A percentile compares a stretch with the other conserved stretches of the same genome.
Evolutionary conservation across 495 filamentous ascomycete genomes (phyloP).

Genomic region (Peziza echinospora): DNA sequence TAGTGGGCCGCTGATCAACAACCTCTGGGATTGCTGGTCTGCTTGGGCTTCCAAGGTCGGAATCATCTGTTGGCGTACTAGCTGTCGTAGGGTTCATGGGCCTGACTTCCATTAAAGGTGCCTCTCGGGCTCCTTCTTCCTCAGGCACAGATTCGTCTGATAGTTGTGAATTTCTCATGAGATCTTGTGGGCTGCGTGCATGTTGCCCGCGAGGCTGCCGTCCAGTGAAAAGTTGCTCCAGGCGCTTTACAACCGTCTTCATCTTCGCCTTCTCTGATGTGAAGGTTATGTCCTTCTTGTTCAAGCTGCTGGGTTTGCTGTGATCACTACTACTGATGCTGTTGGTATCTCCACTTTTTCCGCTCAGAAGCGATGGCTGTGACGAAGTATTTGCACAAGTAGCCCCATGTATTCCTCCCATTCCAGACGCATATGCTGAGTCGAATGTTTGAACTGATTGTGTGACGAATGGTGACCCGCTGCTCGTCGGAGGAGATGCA

Average conservation of each 20-base stretch:
- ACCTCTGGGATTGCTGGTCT: not conserved
- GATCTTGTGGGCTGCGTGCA: not conserved
- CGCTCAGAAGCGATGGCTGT: not conserved
- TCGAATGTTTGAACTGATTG: slow-evolving; percentile 25
- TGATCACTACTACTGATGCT: slow-evolving; percentile 10
- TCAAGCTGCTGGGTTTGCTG: not conserved
- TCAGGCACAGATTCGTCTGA: not conserved
- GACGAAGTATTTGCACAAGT: not conserved
- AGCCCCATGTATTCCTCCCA: not conserved
- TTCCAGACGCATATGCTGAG: slow-evolving; percentile 45
- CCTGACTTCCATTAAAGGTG: slow-evolving; percentile 15
- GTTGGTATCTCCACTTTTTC: not conserved
- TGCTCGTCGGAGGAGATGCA: slow-evolving; percentile 24
- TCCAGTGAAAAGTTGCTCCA: slow-evolving; percentile 65
- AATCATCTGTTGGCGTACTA: slow-evolving; percentile 11
- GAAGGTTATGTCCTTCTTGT: not conserved
- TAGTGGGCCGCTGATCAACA: not conserved
- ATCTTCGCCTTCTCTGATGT: slow-evolving; percentile 42
- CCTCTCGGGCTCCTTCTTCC: slow-evolving; percentile 14
- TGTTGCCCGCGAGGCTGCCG: not conserved
- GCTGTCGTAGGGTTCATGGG: too few relatives aligned
- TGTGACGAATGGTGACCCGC: slow-evolving; percentile 8
- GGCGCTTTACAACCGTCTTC: slow-evolving; percentile 43
- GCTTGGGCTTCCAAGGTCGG: not conserved
- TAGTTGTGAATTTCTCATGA: not conserved